Evolutionary conservation across 345 rosid genomes (phyloP).

Genomic region (Brassica carinata): DNA sequence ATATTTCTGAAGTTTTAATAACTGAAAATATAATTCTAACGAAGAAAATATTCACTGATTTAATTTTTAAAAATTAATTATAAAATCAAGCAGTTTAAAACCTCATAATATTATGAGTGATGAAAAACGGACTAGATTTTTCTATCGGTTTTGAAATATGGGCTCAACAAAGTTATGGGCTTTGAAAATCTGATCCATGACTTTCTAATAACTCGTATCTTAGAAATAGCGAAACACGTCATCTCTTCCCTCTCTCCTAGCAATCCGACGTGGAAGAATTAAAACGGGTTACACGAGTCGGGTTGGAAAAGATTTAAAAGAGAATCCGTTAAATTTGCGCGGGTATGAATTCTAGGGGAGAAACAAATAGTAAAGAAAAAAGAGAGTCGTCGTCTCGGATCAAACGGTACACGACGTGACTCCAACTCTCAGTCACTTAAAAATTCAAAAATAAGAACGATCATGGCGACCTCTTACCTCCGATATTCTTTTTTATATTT

Average conservation of each 20-base stretch:
- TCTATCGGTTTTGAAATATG: not conserved
- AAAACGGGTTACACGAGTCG: not conserved
- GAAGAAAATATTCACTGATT: too few relatives aligned
- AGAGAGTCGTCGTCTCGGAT: constrained; percentile 7
- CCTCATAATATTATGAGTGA: not conserved
- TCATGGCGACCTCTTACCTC: constrained; percentile 27
- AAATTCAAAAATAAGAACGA: not conserved
- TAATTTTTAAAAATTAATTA: too few relatives aligned
- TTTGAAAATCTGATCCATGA: not conserved
- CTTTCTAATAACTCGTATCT: not conserved
- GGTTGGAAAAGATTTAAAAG: not conserved
- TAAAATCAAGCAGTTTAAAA: not conserved
- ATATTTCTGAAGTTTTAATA: not conserved
- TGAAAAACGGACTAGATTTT: not conserved
- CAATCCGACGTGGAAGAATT: not conserved
- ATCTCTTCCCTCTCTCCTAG: not conserved
- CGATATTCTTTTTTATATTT: constrained; percentile 9
- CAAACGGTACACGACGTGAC: constrained; percentile 39
- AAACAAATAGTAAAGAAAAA: constrained; percentile 25
- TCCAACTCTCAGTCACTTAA: constrained; percentile 15
- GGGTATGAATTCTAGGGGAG: constrained; percentile 14
- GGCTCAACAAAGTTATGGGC: not conserved
- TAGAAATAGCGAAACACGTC: not conserved
- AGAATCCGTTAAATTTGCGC: constrained; percentile 38
- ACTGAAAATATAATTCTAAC: not conserved